Conservation (phyloP, 495 filamentous ascomycete species). For the Penicillium egyptiacum region DNA sequence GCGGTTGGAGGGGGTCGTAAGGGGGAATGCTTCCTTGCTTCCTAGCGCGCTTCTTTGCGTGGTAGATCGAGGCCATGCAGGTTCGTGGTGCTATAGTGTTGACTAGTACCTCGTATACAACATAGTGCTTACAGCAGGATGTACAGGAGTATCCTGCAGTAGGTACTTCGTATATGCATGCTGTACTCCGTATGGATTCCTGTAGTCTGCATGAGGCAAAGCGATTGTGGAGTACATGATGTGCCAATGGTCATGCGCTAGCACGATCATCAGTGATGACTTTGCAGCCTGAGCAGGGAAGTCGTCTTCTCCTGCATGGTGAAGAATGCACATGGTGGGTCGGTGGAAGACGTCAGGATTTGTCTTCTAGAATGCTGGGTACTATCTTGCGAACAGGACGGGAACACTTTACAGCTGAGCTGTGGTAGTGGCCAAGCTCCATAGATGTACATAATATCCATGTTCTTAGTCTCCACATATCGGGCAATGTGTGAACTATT, state of each 20-base stretch:
- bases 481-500: not conserved
- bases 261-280: not conserved
- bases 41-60: slow-evolving; percentile 4
- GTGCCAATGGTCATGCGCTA: not conserved
- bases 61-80: not conserved
- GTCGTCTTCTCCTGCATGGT: not conserved
- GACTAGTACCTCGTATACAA: not conserved
- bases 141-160: not conserved
- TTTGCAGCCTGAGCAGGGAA: not conserved
- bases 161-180: not conserved
- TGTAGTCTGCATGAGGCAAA: not conserved
- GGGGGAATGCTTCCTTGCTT: slow-evolving; percentile 2
- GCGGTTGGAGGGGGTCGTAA: not conserved
- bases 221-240: not conserved
- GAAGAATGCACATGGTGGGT: slow-evolving; percentile 4
- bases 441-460: not conserved
- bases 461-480: slow-evolving; percentile 1
- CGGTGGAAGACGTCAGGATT: not conserved
- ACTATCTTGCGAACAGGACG: not conserved
- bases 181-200: not conserved
- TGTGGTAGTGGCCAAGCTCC: not conserved
- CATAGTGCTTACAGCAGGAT: not conserved
- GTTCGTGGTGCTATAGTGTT: not conserved
- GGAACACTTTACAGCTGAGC: not conserved
- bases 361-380: not conserved